Conservation (phyloP, 2,329 filamentous ascomycete species). For the Penicillium sumatraense region DNA sequence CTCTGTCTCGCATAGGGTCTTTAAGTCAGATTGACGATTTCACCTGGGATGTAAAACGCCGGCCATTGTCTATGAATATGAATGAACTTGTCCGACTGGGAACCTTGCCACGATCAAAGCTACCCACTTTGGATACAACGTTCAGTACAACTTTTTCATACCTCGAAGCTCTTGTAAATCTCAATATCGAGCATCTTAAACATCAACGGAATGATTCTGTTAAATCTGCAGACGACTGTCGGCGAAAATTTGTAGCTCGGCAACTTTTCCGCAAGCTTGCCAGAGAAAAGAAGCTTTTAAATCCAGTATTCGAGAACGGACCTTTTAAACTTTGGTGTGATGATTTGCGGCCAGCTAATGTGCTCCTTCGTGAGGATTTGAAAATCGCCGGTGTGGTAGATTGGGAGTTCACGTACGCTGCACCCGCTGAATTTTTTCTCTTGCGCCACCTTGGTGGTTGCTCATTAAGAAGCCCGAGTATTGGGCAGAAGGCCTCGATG, state of each 20-base stretch:
- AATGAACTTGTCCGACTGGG: slow-evolving; percentile 6
- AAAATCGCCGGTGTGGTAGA: slow-evolving; percentile 25
- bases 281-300: slow-evolving; percentile 10
- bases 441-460: slow-evolving; percentile 30
- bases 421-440: slow-evolving; percentile 26
- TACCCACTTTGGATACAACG: neutral
- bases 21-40: neutral
- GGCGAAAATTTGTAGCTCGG: slow-evolving; percentile 23
- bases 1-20: neutral
- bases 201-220: slow-evolving; percentile 48
- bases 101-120: slow-evolving; percentile 3
- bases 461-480: slow-evolving; percentile 28
- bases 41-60: neutral
- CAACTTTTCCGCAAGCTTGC: slow-evolving; percentile 24
- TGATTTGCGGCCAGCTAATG: slow-evolving; percentile 25
- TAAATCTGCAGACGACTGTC: slow-evolving; percentile 27
- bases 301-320: slow-evolving; percentile 19
- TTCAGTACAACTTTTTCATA: neutral
- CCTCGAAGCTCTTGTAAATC: slow-evolving; percentile 41
- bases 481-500: slow-evolving; percentile 26
- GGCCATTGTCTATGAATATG: slow-evolving; percentile 4
- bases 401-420: slow-evolving; percentile 33
- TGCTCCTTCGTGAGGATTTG: slow-evolving; percentile 16
- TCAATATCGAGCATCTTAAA: slow-evolving; percentile 48
- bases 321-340: slow-evolving; percentile 31